These are phyloP conservation scores for Fibroporia radiculosa DNA, from an alignment of 768 basidiomycete species.

Conservation along the genomic window DNA sequence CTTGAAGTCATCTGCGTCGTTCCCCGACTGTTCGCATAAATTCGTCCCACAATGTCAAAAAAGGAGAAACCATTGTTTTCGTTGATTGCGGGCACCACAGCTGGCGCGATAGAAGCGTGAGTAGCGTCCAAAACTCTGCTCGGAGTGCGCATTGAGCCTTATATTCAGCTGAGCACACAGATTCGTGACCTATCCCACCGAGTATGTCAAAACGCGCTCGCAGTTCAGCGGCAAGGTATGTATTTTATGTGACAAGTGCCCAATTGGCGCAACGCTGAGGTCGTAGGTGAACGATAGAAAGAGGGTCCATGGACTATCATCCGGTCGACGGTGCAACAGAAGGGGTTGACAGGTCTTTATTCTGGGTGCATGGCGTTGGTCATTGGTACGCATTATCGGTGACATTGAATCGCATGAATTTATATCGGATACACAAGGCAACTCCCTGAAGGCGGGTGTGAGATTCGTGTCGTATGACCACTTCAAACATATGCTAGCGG, in stretches of 20 bases:
- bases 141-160: too few relatives aligned
- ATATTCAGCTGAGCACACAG: conserved; percentile 26
- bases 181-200: conserved; percentile 82
- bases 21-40: too few relatives aligned
- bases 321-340: conserved; percentile 59
- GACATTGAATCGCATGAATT: not conserved
- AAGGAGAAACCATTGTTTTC: conserved; percentile 84
- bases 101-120: conserved; percentile 90
- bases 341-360: conserved; percentile 84
- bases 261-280: not conserved
- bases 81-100: conserved; percentile 83
- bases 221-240: conserved; percentile 80
- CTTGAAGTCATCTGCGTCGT: too few relatives aligned
- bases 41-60: conserved; percentile 42
- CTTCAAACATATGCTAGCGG: conserved; percentile 79
- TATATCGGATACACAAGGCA: conserved; percentile 32
- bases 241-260: not conserved
- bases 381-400: conserved; percentile 32
- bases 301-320: conserved; percentile 72
- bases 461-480: conserved; percentile 92
- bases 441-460: conserved; percentile 91
- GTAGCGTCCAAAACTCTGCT: conserved; percentile 18
- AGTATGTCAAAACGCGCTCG: conserved; percentile 89
- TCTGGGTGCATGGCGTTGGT: conserved; percentile 87
- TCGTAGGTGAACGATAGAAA: conserved; percentile 29